Percentiles rank a stretch among this genome's conserved stretches.
These are phyloP conservation scores for Pichia pseudocactophila DNA, from an alignment of 805 yeast species.

Conservation along the genomic window DNA sequence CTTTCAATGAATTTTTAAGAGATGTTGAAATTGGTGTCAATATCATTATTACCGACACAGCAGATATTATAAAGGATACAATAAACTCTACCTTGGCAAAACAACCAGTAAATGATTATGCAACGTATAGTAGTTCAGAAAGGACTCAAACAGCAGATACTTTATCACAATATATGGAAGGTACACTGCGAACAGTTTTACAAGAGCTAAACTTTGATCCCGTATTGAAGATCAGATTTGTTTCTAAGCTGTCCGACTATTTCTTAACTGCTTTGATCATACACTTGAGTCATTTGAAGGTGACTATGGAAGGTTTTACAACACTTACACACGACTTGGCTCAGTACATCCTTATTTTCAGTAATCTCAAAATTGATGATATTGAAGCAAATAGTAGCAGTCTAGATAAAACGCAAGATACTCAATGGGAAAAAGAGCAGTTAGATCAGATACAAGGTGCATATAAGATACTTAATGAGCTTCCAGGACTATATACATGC, in stretches of 20 bases:
- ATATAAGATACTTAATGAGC: conserved; percentile 51
- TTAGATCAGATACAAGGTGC: conserved; percentile 42
- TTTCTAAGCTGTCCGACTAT: conserved; percentile 16
- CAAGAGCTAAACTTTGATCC: conserved; percentile 23
- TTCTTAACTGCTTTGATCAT: conserved; percentile 47
- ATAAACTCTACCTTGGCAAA: conserved; percentile 43
- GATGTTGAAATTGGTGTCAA: conserved; percentile 53
- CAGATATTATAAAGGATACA: conserved; percentile 43
- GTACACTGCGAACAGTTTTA: conserved; percentile 33
- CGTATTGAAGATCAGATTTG: conserved; percentile 16
- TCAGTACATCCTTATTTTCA: conserved; percentile 45
- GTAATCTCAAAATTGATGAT: conserved; percentile 11
- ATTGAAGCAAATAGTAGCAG: neutral
- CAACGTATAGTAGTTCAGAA: conserved; percentile 30
- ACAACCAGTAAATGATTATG: conserved; percentile 59
- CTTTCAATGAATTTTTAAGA: conserved; percentile 22
- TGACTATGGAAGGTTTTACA: conserved; percentile 76
- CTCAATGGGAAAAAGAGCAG: conserved; percentile 35
- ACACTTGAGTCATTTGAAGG: conserved; percentile 68
- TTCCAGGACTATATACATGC: conserved; percentile 78
- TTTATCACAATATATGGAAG: conserved; percentile 38
- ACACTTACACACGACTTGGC: conserved; percentile 76
- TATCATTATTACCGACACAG: conserved; percentile 49
- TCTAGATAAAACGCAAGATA: no score
- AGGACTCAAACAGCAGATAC: conserved; percentile 68